phyloP scores from a whole-genome alignment of 257 asterid species.

The Penstemon newberryi region DNA sequence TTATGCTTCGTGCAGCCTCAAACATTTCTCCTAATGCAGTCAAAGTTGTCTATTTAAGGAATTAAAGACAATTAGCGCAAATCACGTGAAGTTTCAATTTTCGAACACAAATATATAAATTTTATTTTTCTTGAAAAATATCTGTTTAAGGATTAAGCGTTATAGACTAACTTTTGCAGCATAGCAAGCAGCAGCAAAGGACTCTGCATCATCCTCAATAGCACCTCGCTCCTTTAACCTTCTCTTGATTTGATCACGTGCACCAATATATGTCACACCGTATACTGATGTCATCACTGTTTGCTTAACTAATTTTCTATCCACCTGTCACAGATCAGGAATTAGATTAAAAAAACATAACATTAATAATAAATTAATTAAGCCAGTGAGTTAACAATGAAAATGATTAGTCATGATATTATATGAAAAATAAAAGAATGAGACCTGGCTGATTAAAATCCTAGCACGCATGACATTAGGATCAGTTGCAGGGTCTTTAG shows the following conservation, averaged over 20 bases:
- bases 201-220: constrained; percentile 65
- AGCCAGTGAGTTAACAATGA: constrained; percentile 11
- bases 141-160: constrained; percentile 5
- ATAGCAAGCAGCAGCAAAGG: constrained; percentile 83
- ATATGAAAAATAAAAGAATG: not conserved
- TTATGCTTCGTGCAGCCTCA: constrained; percentile 91
- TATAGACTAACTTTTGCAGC: constrained; percentile 74
- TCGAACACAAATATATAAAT: no score
- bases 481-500: constrained; percentile 67
- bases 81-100: constrained; percentile 8
- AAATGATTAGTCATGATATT: not conserved
- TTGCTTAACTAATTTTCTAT: constrained; percentile 96
- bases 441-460: constrained; percentile 77
- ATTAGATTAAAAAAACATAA: constrained; percentile 17
- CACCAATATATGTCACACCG: constrained; percentile 96
- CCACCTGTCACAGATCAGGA: constrained; percentile 51
- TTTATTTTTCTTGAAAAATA: no score
- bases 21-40: constrained; percentile 95
- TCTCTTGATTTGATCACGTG: constrained; percentile 93
- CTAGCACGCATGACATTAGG: constrained; percentile 68
- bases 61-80: constrained; percentile 33
- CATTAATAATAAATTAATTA: constrained; percentile 1
- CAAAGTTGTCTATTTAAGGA: constrained; percentile 65
- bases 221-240: constrained; percentile 84
- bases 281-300: constrained; percentile 99